Evolutionary conservation across 768 basidiomycete genomes (phyloP), one percentile per base, ranked within the genome.

Genomic region (Podaxis sp.): DNA sequence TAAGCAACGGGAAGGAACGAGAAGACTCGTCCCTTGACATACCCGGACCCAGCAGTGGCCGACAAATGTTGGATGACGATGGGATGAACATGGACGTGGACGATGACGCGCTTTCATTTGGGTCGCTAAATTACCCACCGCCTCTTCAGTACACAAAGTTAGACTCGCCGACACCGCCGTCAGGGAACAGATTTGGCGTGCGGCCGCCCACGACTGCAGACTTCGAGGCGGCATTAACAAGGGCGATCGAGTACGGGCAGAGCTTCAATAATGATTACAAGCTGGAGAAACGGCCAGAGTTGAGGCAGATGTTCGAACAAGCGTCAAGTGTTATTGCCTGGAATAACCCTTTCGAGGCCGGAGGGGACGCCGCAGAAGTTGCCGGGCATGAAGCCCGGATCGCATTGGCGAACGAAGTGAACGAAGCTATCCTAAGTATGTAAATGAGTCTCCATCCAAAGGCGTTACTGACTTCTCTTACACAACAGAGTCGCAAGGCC

Each of bases 291-390:
- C 81, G 91, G 23, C 76, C 84, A 0, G 85, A 86, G 65, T 82
- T 93, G 35, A 82, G 84, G 57, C 76, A 79, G 13, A 76, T 90
- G 51, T 85, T 91, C 70, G 86, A 85, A 68, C 82, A 85, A 57
- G 89, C 92, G 7, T 89, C 91, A 63, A 84, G 87, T 27, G 85
- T 94, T 59, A 82, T 94, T 61, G 90, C 91, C 38, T 94, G 86
- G 69, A 83, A 87, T 46, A 86, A 91, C 69, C 91, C 91, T 21
- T 71, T 84, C 61, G 82, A 81, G 59, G 87, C 82, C 5, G 85
- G 84, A 3, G 88, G 88, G 11, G 79, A 84, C 35, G 82, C 85
- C 14, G 82, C 86, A 18, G 84, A 84, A 63, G 80, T 91, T 21
- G 90, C 84, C 7, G 86, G 91, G 42, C 82, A 86, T 61, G 83